Evolutionary conservation across 306 rosid genomes (phyloP).

Genomic region (Lagenaria siceraria): DNA sequence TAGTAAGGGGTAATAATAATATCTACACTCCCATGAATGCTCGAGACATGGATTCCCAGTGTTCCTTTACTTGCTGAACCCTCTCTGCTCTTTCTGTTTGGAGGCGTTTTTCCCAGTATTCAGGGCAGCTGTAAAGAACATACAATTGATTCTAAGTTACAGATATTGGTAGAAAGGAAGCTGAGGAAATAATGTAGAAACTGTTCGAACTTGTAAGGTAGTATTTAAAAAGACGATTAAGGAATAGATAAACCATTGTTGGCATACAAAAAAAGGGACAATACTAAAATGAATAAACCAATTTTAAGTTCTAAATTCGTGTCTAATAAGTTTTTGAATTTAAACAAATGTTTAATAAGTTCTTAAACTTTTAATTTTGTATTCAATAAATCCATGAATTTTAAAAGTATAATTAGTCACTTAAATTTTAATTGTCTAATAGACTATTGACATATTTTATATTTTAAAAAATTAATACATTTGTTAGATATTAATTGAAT

Average conservation of each 20-base stretch:
- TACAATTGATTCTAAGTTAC: neutral
- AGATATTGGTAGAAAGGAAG: neutral
- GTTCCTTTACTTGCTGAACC: conserved; percentile 61
- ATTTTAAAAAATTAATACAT: no score
- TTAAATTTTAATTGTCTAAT: neutral
- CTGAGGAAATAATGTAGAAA: neutral
- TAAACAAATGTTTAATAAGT: neutral
- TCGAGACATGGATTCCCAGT: conserved; percentile 66
- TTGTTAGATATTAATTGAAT: no score
- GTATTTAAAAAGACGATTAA: no score
- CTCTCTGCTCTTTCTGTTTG: conserved; percentile 57
- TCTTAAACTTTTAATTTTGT: neutral
- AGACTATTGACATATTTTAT: neutral
- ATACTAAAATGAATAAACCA: no score
- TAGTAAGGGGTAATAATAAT: neutral
- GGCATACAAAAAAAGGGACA: no score
- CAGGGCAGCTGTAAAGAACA: conserved; percentile 37
- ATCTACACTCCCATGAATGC: conserved; percentile 31
- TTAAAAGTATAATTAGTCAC: neutral
- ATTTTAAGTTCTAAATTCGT: no score
- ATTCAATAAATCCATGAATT: neutral
- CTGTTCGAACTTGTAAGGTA: no score
- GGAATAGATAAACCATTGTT: no score
- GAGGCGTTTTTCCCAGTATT: conserved; percentile 68
- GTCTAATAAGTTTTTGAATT: no score